Percentiles rank a stretch among this genome's conserved stretches.
Conservation (phyloP, 805 yeast species). For the Scheffersomyces lignosus region DNA sequence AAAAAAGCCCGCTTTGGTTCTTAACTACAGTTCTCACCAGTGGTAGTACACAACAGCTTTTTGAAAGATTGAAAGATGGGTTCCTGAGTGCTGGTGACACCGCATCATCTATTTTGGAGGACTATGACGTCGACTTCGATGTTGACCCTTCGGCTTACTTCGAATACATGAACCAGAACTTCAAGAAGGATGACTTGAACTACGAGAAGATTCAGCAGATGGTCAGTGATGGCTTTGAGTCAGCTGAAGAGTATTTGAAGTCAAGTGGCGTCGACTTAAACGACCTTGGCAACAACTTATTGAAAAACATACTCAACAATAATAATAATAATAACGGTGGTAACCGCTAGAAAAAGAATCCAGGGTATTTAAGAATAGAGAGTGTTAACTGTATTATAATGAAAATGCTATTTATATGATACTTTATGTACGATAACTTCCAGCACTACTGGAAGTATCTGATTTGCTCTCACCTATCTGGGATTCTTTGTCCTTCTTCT, state of each 20-base stretch:
- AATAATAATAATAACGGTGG: too few relatives aligned
- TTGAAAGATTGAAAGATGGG: neutral
- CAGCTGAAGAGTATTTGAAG: conserved; percentile 2
- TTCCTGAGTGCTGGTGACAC: neutral
- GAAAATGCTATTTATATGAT: too few relatives aligned
- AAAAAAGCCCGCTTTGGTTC: conserved; percentile 1
- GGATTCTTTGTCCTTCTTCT: neutral
- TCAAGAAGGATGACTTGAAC: conserved; percentile 6
- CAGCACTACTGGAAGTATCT: too few relatives aligned
- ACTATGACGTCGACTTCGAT: neutral
- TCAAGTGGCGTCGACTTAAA: conserved; percentile 4
- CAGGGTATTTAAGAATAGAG: too few relatives aligned
- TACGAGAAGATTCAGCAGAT: conserved; percentile 4
- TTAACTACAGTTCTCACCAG: neutral
- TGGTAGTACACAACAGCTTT: neutral
- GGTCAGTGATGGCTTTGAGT: conserved; percentile 3
- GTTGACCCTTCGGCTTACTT: conserved; percentile 1
- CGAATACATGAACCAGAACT: neutral
- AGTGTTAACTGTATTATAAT: too few relatives aligned
- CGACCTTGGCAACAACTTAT: neutral
- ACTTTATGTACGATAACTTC: too few relatives aligned
- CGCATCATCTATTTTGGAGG: neutral
- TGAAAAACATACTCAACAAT: neutral
- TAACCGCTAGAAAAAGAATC: neutral
- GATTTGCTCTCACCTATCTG: neutral